Conservation (phyloP, 139 green algal genomes). For the Haematococcus sp. region DNA sequence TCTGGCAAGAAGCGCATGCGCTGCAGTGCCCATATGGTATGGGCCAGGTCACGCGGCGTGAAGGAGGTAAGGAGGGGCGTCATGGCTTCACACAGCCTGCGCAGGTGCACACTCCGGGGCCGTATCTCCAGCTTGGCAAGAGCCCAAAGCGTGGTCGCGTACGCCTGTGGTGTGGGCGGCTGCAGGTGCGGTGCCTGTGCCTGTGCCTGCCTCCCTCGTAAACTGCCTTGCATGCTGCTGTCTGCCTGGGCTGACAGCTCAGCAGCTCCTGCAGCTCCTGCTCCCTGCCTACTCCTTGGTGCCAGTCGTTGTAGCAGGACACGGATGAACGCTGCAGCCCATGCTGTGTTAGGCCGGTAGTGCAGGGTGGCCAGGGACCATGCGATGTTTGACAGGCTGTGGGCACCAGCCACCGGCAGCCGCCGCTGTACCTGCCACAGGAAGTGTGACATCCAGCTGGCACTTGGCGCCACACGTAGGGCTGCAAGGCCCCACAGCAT, state of each 20-base stretch:
- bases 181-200: too few relatives aligned
- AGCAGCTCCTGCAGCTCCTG: neutral
- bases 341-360: constrained; percentile 14
- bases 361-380: constrained; percentile 15
- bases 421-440: constrained; percentile 18
- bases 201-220: too few relatives aligned
- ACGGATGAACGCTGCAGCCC: neutral
- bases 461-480: constrained; percentile 7
- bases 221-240: too few relatives aligned
- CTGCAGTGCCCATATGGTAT: constrained; percentile 22
- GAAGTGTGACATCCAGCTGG: constrained; percentile 21
- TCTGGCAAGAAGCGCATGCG: constrained; percentile 8
- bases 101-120: neutral
- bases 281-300: neutral
- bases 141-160: neutral
- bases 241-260: too few relatives aligned
- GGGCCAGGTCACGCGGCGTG: constrained; percentile 16
- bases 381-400: constrained; percentile 6
- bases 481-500: constrained; percentile 20
- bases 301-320: neutral
- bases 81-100: neutral
- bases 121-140: neutral
- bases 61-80: constrained; percentile 8
- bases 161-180: too few relatives aligned
- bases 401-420: neutral